A percentile compares a stretch with the other conserved stretches of the same genome.
Evolutionary conservation across 2,329 filamentous ascomycete genomes (phyloP).

Genomic region (Curvularia spicifera): DNA sequence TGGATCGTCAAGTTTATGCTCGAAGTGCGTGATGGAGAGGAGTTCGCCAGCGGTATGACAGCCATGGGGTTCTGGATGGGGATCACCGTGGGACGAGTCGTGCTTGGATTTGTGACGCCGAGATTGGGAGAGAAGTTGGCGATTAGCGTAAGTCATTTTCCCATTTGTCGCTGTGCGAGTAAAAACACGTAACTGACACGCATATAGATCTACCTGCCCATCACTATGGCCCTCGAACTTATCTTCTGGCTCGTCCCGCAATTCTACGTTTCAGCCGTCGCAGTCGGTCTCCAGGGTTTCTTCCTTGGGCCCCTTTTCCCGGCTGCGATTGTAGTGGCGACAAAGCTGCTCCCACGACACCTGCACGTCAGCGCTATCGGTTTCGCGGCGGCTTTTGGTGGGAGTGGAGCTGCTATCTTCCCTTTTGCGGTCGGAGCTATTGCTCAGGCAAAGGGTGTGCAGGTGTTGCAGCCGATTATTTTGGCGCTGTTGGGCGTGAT

Average conservation of each 20-base stretch:
- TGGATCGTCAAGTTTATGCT: conserved; percentile 88
- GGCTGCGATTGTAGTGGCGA: conserved; percentile 73
- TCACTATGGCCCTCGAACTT: conserved; percentile 69
- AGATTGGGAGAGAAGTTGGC: conserved; percentile 71
- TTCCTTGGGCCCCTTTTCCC: conserved; percentile 83
- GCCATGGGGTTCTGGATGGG: conserved; percentile 86
- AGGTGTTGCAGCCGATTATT: conserved; percentile 66
- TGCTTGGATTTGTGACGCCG: conserved; percentile 78
- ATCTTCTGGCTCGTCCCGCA: conserved; percentile 83
- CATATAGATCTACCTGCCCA: conserved; percentile 64
- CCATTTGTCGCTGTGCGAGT: no score
- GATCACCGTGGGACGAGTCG: conserved; percentile 74
- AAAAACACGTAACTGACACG: neutral
- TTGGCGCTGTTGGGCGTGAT: conserved; percentile 61
- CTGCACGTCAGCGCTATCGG: conserved; percentile 82
- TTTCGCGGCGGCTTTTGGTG: conserved; percentile 79
- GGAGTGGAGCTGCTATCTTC: conserved; percentile 71
- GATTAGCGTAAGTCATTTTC: conserved; percentile 48
- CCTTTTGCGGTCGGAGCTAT: conserved; percentile 72
- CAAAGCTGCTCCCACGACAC: conserved; percentile 74
- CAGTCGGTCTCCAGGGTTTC: conserved; percentile 76
- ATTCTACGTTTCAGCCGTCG: conserved; percentile 75
- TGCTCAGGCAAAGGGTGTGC: conserved; percentile 65
- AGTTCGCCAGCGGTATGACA: conserved; percentile 76
- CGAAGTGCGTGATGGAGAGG: conserved; percentile 69